A percentile compares a stretch with the other conserved stretches of the same genome.
Evolutionary conservation across 176 grass and related monocot genomes (phyloP).

Genomic region (Triticum timopheevii): DNA sequence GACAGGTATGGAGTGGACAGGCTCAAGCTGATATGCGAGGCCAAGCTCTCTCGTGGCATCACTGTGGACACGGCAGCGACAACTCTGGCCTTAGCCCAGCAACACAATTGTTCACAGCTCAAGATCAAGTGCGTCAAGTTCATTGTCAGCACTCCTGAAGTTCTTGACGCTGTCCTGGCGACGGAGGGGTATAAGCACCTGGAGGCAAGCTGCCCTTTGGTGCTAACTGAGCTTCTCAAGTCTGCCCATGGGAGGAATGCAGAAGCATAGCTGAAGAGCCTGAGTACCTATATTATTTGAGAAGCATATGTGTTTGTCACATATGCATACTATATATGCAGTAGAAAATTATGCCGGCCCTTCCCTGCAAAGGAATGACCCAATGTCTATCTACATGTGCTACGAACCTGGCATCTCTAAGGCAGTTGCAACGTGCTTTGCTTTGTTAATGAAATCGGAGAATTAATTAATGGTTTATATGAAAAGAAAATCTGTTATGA

Average conservation of each 20-base stretch:
- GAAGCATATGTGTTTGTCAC: no score
- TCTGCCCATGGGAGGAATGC: background rate
- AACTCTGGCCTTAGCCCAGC: conserved; percentile 38
- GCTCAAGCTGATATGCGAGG: conserved; percentile 45
- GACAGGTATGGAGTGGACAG: conserved; percentile 42
- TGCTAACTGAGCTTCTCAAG: background rate
- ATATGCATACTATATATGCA: no score
- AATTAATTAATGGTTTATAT: background rate
- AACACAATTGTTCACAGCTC: conserved; percentile 41
- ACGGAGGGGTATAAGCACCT: background rate
- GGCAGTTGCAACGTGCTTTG: background rate
- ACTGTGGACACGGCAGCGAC: conserved; percentile 31
- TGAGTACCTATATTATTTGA: no score
- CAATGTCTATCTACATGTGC: no score
- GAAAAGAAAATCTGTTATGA: background rate
- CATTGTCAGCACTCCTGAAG: conserved; percentile 2
- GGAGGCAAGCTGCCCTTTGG: background rate
- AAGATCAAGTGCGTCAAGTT: conserved; percentile 46
- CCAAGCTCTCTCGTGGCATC: conserved; percentile 28
- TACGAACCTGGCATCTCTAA: background rate
- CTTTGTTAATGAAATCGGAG: background rate
- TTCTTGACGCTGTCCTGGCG: background rate
- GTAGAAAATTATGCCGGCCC: no score
- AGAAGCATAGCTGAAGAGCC: no score
- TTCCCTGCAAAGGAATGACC: no score